Percentiles rank a stretch among this genome's conserved stretches.
Evolutionary conservation across 2,329 filamentous ascomycete species (phyloP).

Genomic region (Colletotrichum sp.): DNA sequence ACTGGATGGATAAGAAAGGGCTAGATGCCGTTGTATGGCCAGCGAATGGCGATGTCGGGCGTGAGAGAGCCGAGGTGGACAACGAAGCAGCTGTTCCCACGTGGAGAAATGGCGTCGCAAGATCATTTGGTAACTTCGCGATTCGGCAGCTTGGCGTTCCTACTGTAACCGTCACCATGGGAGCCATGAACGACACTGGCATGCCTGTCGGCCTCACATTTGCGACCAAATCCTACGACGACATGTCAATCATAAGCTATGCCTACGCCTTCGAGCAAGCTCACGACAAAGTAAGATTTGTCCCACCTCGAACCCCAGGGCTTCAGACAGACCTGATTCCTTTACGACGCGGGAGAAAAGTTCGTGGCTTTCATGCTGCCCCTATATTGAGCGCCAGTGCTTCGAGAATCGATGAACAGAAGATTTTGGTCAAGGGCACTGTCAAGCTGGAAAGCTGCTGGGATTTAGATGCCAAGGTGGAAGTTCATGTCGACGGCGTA

Average conservation of each 20-base stretch:
- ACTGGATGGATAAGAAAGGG: neutral
- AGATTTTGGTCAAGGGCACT: neutral
- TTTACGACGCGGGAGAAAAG: neutral
- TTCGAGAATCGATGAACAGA: neutral
- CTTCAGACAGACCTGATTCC: neutral
- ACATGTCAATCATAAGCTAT: slow-evolving; percentile 26
- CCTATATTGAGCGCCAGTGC: neutral
- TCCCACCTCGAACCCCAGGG: neutral
- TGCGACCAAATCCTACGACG: slow-evolving; percentile 27
- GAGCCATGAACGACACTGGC: slow-evolving; percentile 23
- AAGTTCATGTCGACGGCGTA: neutral
- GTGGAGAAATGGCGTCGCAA: slow-evolving; percentile 10
- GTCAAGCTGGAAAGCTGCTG: neutral
- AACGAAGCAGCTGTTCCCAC: slow-evolving; percentile 43
- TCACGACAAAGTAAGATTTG: neutral
- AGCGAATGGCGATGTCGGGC: neutral
- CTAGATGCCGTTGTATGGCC: neutral
- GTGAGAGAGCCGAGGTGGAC: neutral
- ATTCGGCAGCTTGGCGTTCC: slow-evolving; percentile 31
- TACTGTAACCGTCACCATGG: slow-evolving; percentile 30
- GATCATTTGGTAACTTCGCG: slow-evolving; percentile 23
- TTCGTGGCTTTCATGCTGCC: neutral
- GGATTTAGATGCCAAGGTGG: neutral
- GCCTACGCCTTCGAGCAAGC: slow-evolving; percentile 28
- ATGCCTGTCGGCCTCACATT: slow-evolving; percentile 33